Conservation (phyloP, 192 early-diverging fungal genomes). For the Backusella psychrophila region DNA sequence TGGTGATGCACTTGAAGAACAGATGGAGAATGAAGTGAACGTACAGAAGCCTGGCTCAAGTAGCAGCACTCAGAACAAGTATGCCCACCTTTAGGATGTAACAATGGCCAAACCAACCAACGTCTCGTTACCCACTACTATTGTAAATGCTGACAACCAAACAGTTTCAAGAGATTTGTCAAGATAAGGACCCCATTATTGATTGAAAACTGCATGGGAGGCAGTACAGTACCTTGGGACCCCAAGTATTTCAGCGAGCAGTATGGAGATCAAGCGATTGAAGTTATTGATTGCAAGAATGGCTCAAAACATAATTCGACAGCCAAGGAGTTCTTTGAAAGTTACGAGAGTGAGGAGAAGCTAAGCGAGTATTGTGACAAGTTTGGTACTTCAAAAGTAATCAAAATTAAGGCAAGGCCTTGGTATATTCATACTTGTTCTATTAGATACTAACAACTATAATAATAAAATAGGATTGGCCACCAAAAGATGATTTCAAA, state of each 20-base stretch:
- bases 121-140: too few species aligned
- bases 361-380: constrained; percentile 42
- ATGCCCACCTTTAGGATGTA: too few species aligned
- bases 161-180: too few species aligned
- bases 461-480: constrained; percentile 50
- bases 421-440: not conserved
- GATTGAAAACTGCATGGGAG: not conserved
- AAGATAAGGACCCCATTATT: not conserved
- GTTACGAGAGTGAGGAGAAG: constrained; percentile 34
- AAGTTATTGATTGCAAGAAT: constrained; percentile 51
- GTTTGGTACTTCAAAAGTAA: constrained; percentile 35
- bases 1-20: too few species aligned
- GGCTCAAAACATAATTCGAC: constrained; percentile 12
- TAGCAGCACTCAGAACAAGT: too few species aligned
- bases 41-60: too few species aligned
- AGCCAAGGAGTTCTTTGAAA: constrained; percentile 48
- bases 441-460: not conserved
- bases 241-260: constrained; percentile 32
- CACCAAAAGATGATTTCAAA: constrained; percentile 55
- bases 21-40: too few species aligned
- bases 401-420: not conserved
- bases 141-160: too few species aligned
- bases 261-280: constrained; percentile 43
- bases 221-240: constrained; percentile 28
- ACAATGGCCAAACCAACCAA: too few species aligned